These are phyloP conservation scores for Kluyveromyces starmeri DNA, from an alignment of 805 yeast species.

Conservation along the genomic window DNA sequence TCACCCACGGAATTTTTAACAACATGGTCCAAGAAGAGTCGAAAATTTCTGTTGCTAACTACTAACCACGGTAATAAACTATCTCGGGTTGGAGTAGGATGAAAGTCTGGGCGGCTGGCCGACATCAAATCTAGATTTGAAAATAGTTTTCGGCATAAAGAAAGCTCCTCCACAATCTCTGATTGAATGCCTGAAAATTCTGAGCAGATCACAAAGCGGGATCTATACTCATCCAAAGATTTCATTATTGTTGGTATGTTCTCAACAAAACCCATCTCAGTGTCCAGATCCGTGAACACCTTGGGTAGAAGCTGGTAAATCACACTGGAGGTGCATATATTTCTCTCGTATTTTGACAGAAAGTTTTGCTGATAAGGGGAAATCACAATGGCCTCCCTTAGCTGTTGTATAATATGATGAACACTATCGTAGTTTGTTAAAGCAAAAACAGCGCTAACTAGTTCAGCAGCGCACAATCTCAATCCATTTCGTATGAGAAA, in stretches of 20 bases:
- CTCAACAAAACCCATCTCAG: not conserved
- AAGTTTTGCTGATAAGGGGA: not conserved
- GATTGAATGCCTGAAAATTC: too few relatives aligned
- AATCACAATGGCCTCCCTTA: slow-evolving; percentile 1
- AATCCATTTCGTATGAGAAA: slow-evolving; percentile 7
- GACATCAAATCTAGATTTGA: too few relatives aligned
- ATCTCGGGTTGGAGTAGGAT: not conserved
- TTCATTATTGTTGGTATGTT: not conserved
- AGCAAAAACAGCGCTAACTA: not conserved
- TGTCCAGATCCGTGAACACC: not conserved
- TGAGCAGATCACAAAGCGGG: not conserved
- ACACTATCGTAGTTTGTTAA: not conserved
- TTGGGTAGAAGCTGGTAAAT: not conserved
- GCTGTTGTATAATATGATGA: slow-evolving; percentile 1
- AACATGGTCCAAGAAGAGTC: not conserved
- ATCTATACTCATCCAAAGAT: not conserved
- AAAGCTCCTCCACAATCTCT: not conserved
- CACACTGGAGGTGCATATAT: not conserved
- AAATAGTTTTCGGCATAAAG: too few relatives aligned
- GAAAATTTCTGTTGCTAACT: not conserved
- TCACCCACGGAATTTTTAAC: slow-evolving; percentile 3
- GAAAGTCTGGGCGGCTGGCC: not conserved
- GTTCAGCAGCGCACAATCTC: not conserved
- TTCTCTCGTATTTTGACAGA: not conserved
- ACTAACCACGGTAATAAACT: slow-evolving; percentile 1